These are phyloP conservation scores for Monosporascus sp. DNA, from an alignment of 2,329 filamentous ascomycete species.

Conservation along the genomic window DNA sequence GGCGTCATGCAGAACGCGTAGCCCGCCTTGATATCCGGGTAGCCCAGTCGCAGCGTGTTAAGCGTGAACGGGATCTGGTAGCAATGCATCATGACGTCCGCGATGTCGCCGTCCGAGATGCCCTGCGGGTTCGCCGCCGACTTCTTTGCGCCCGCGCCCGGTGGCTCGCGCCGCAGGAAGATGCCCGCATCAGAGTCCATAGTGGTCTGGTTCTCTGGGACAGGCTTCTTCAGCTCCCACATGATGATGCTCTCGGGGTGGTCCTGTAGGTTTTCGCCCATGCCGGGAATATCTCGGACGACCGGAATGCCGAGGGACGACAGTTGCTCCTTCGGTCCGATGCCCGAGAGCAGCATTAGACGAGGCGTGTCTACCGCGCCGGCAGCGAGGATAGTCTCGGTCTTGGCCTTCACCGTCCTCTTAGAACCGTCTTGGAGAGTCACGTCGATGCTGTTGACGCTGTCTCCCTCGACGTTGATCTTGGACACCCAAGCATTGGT, in stretches of 20 bases:
- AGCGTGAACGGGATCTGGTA: conserved; percentile 91
- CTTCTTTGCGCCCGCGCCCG: conserved; percentile 58
- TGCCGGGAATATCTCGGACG: conserved; percentile 53
- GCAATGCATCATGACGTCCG: conserved; percentile 94
- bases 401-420: conserved; percentile 57
- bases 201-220: conserved; percentile 74
- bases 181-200: conserved; percentile 89
- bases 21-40: conserved; percentile 55
- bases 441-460: conserved; percentile 69
- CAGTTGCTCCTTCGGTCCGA: conserved; percentile 51
- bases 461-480: conserved; percentile 65
- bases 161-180: conserved; percentile 73
- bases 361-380: conserved; percentile 79
- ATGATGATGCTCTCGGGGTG: conserved; percentile 57
- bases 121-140: conserved; percentile 42
- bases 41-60: conserved; percentile 78
- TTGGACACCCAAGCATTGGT: conserved; percentile 86
- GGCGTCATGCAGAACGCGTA: conserved; percentile 92
- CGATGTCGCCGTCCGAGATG: conserved; percentile 63
- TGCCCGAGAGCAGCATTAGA: conserved; percentile 52
- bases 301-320: conserved; percentile 47
- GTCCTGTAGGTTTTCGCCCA: conserved; percentile 57
- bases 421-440: conserved; percentile 49
- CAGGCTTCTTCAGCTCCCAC: conserved; percentile 75
- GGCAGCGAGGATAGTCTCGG: conserved; percentile 74